These are phyloP conservation scores for Epichloe hybrida DNA, from an alignment of 2,329 filamentous ascomycete species.

Conservation along the genomic window DNA sequence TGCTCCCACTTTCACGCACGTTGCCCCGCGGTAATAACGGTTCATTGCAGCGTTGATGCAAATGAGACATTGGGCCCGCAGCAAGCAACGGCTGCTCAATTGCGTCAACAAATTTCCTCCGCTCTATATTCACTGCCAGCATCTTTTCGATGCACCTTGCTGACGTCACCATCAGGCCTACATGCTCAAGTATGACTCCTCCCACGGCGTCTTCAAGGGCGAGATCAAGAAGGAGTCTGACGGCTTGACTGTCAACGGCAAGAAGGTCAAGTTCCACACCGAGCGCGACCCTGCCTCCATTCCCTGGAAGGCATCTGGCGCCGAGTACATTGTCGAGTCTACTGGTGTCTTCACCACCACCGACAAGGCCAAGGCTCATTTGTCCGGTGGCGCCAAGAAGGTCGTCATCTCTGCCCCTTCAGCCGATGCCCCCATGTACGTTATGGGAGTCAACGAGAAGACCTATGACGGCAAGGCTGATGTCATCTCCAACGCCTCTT, in stretches of 20 bases:
- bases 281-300: conserved; percentile 84
- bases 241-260: conserved; percentile 81
- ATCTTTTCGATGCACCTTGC: neutral
- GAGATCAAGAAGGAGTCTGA: conserved; percentile 58
- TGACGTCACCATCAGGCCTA: conserved; percentile 52
- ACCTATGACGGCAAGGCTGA: conserved; percentile 80
- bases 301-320: conserved; percentile 77
- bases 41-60: neutral
- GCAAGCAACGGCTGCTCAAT: neutral
- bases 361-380: conserved; percentile 87
- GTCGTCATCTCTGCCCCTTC: conserved; percentile 87
- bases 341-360: conserved; percentile 98
- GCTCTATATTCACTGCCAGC: neutral
- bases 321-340: conserved; percentile 92
- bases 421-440: conserved; percentile 98
- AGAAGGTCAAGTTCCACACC: conserved; percentile 87
- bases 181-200: conserved; percentile 99
- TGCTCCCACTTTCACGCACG: neutral
- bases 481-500: conserved; percentile 98
- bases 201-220: conserved; percentile 94
- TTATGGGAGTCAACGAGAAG: conserved; percentile 98
- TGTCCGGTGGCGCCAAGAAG: conserved; percentile 97
- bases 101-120: neutral
- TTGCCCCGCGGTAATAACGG: neutral
- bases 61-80: too few species aligned